These are phyloP conservation scores for Vitis vinifera DNA, from an alignment of 164 flowering plant genomes.

Conservation along the genomic window DNA sequence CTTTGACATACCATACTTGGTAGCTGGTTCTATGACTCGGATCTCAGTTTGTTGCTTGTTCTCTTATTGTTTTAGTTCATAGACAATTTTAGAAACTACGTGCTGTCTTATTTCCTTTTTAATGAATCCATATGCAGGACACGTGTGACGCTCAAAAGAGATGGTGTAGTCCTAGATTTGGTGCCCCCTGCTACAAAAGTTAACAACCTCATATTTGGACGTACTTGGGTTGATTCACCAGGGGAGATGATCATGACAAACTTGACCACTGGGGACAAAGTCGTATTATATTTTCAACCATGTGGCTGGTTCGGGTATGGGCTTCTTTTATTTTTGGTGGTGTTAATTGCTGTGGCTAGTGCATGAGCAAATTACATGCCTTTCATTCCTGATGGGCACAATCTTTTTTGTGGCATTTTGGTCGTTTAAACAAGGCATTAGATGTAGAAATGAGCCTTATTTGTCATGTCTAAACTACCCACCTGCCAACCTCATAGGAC, in stretches of 20 bases:
- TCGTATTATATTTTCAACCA: slow-evolving; percentile 74
- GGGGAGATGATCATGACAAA: slow-evolving; percentile 88
- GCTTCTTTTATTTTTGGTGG: not conserved
- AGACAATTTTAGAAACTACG: too few species aligned
- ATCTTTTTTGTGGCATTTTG: too few species aligned
- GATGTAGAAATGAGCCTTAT: too few species aligned
- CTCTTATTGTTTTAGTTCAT: too few species aligned
- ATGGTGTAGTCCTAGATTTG: slow-evolving; percentile 72
- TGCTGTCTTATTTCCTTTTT: not conserved
- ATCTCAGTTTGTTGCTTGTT: too few species aligned
- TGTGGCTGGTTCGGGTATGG: slow-evolving; percentile 93
- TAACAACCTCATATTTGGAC: slow-evolving; percentile 76
- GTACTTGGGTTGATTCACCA: slow-evolving; percentile 81
- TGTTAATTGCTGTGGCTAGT: too few species aligned
- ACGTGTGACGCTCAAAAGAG: slow-evolving; percentile 64
- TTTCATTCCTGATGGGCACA: too few species aligned
- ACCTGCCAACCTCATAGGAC: too few species aligned
- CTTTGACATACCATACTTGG: too few species aligned
- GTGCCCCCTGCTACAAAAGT: slow-evolving; percentile 82
- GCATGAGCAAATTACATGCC: not conserved
- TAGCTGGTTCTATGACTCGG: too few species aligned
- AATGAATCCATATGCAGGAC: slow-evolving; percentile 42
- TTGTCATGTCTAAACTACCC: too few species aligned
- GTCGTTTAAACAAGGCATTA: too few species aligned
- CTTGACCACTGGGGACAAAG: slow-evolving; percentile 83